These are phyloP conservation scores for Hanseniaspora singularis DNA, from an alignment of 805 yeast genomes.

Conservation along the genomic window DNA sequence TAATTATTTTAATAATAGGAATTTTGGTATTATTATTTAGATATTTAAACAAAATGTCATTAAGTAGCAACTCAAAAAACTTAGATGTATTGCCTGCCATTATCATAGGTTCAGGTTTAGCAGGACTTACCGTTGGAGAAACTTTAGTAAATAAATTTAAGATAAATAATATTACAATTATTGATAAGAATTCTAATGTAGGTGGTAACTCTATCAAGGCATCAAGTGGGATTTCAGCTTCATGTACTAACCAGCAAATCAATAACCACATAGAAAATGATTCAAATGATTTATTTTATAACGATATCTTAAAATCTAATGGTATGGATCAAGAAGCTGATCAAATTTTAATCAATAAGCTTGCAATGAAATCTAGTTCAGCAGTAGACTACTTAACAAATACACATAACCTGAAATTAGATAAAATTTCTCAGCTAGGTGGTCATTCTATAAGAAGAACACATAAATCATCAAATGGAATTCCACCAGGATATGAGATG, in stretches of 20 bases:
- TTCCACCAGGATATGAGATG: slow-evolving; percentile 52
- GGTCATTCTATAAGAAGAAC: slow-evolving; percentile 76
- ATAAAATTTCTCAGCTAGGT: slow-evolving; percentile 63
- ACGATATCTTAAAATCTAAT: slow-evolving; percentile 60
- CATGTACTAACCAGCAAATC: slow-evolving; percentile 50
- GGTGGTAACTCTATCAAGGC: slow-evolving; percentile 56
- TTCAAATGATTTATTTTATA: slow-evolving; percentile 44
- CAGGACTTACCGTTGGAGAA: slow-evolving; percentile 40
- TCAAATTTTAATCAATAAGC: slow-evolving; percentile 43
- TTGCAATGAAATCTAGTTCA: slow-evolving; percentile 48
- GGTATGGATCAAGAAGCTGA: slow-evolving; percentile 37
- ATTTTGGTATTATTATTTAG: too few relatives aligned
- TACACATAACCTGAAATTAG: slow-evolving; percentile 48
- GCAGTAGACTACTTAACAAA: slow-evolving; percentile 68
- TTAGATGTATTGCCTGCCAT: slow-evolving; percentile 28
- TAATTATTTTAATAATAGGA: too few relatives aligned
- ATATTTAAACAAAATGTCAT: too few relatives aligned
- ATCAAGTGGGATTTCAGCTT: slow-evolving; percentile 60
- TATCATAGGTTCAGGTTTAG: slow-evolving; percentile 46
- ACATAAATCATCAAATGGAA: slow-evolving; percentile 53
- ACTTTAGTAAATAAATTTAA: slow-evolving; percentile 30
- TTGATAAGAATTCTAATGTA: slow-evolving; percentile 38
- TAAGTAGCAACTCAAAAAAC: neutral
- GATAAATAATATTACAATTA: slow-evolving; percentile 31
- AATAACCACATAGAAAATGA: slow-evolving; percentile 29